Percentiles rank a stretch among this genome's conserved stretches.
phyloP scores from a whole-genome alignment of 2,329 filamentous ascomycete species.

The Dothideomycetidae sp. region DNA sequence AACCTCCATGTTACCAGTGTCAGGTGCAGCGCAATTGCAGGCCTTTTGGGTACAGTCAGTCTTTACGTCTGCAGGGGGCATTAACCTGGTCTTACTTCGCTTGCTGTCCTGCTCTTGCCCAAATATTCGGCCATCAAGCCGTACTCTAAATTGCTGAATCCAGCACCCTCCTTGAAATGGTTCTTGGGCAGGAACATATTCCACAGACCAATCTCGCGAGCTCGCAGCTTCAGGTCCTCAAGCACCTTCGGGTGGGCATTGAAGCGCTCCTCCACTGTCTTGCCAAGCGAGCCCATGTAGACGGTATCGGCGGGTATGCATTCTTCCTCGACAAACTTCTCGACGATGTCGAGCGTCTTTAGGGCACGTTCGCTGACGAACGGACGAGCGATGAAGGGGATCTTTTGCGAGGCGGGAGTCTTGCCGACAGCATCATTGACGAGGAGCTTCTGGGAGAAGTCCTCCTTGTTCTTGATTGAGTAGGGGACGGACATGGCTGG shows the following conservation, averaged over 20 bases:
- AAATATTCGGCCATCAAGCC: conserved; percentile 94
- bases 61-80: conserved; percentile 22
- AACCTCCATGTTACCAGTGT: conserved; percentile 40
- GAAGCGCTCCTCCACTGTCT: conserved; percentile 60
- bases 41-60: conserved; percentile 48
- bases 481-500: conserved; percentile 24
- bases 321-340: conserved; percentile 94
- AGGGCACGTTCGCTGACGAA: conserved; percentile 73
- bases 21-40: conserved; percentile 49
- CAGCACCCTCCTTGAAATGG: conserved; percentile 89
- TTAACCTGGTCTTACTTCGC: conserved; percentile 41
- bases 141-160: conserved; percentile 92
- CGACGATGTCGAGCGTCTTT: conserved; percentile 70
- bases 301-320: conserved; percentile 63
- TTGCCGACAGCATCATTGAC: conserved; percentile 18
- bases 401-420: conserved; percentile 37
- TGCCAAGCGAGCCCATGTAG: conserved; percentile 63
- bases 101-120: conserved; percentile 70
- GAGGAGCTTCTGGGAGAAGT: conserved; percentile 22
- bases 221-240: conserved; percentile 78
- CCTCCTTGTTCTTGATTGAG: conserved; percentile 16
- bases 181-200: conserved; percentile 95
- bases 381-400: conserved; percentile 43
- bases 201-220: conserved; percentile 75
- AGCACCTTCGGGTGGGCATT: conserved; percentile 63